These are phyloP conservation scores for Quercus glauca DNA, from an alignment of 306 rosid species.

Conservation along the genomic window DNA sequence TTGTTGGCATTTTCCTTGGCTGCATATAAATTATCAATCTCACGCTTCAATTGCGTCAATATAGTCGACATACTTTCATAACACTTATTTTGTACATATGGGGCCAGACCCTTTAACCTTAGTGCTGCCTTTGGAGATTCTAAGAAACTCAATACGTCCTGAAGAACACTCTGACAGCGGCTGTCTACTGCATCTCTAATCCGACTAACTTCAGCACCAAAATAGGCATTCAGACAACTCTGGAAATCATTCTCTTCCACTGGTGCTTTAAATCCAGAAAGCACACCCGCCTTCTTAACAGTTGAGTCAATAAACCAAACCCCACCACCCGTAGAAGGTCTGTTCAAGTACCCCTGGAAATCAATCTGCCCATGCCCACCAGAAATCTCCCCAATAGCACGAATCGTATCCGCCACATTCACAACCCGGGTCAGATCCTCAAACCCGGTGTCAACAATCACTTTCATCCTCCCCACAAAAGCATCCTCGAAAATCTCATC, in stretches of 20 bases:
- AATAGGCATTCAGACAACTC: constrained; percentile 74
- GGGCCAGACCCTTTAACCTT: constrained; percentile 74
- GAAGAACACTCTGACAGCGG: constrained; percentile 71
- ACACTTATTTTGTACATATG: constrained; percentile 78
- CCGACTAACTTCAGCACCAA: constrained; percentile 77
- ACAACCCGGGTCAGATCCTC: constrained; percentile 48
- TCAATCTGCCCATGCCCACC: constrained; percentile 34
- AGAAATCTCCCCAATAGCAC: constrained; percentile 31
- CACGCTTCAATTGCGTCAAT: constrained; percentile 53
- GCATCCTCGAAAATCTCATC: constrained; percentile 87
- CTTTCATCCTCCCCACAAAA: constrained; percentile 76
- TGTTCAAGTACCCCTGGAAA: constrained; percentile 50
- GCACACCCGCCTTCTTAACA: constrained; percentile 49
- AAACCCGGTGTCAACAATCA: constrained; percentile 57
- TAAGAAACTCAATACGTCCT: constrained; percentile 78
- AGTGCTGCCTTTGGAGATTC: constrained; percentile 89
- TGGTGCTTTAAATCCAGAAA: constrained; percentile 47
- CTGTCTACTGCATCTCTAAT: constrained; percentile 80
- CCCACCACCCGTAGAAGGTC: constrained; percentile 67
- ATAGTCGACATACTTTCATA: constrained; percentile 60
- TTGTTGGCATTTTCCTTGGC: constrained; percentile 44
- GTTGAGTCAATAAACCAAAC: constrained; percentile 83
- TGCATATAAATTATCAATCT: constrained; percentile 58
- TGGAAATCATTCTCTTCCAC: constrained; percentile 64
- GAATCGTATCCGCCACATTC: constrained; percentile 50